Evolutionary conservation across 768 basidiomycete genomes (phyloP).

Genomic region (Lentinula detonsa): DNA sequence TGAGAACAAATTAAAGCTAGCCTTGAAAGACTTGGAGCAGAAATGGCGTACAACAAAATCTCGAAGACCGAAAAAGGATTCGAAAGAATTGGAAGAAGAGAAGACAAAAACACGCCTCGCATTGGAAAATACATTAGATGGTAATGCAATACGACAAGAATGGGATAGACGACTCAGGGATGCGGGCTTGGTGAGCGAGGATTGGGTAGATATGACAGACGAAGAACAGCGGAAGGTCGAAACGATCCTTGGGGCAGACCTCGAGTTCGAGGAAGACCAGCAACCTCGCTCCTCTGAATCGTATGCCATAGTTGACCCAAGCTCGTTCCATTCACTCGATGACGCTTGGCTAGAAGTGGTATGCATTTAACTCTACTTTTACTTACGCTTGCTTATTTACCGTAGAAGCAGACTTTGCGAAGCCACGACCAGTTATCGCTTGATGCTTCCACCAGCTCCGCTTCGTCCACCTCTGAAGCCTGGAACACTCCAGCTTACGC

Average conservation of each 20-base stretch:
- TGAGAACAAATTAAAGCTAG: neutral
- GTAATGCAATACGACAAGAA: slow-evolving; percentile 26
- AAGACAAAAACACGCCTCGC: slow-evolving; percentile 19
- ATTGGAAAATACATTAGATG: slow-evolving; percentile 26
- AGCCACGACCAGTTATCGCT: slow-evolving; percentile 7
- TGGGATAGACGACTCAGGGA: slow-evolving; percentile 32
- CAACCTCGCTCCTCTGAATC: slow-evolving; percentile 20
- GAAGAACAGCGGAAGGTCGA: slow-evolving; percentile 29
- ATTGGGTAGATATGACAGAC: slow-evolving; percentile 38
- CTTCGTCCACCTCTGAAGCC: slow-evolving; percentile 11
- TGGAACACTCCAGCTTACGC: slow-evolving; percentile 9
- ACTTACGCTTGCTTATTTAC: neutral
- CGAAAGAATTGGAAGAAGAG: slow-evolving; percentile 22
- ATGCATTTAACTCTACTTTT: slow-evolving; percentile 13
- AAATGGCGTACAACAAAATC: slow-evolving; percentile 2
- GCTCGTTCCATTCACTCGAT: slow-evolving; percentile 25
- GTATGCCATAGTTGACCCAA: slow-evolving; percentile 39
- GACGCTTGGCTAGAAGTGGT: slow-evolving; percentile 15
- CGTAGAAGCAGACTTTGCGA: slow-evolving; percentile 1
- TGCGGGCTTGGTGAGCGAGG: slow-evolving; percentile 30
- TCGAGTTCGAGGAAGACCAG: slow-evolving; percentile 22
- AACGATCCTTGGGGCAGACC: slow-evolving; percentile 29
- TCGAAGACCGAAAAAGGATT: slow-evolving; percentile 2
- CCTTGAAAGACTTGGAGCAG: neutral
- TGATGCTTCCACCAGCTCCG: slow-evolving; percentile 16